These are phyloP conservation scores for Stylosanthes scabra DNA, from an alignment of 331 rosid genomes.

Conservation along the genomic window DNA sequence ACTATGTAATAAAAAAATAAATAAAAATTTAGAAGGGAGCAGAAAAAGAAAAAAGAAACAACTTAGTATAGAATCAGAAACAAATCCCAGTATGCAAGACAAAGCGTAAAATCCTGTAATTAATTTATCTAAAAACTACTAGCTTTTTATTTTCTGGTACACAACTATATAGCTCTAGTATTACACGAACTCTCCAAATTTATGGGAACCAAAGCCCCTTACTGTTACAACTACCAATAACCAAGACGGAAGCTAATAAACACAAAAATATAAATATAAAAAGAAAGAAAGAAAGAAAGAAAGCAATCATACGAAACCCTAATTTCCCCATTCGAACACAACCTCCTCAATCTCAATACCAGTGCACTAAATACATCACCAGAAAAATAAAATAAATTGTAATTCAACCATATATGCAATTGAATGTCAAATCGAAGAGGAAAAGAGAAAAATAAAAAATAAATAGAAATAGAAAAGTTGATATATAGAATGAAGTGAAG, in stretches of 20 bases:
- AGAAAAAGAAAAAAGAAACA: not conserved
- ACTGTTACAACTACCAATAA: slow-evolving; percentile 21
- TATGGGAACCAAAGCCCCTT: slow-evolving; percentile 16
- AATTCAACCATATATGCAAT: not conserved
- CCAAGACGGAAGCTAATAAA: no score
- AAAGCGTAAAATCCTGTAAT: slow-evolving; percentile 8
- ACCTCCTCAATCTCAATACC: slow-evolving; percentile 10
- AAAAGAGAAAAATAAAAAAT: no score
- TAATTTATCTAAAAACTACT: not conserved
- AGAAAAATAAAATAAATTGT: not conserved
- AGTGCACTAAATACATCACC: not conserved
- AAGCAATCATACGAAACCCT: slow-evolving; percentile 17
- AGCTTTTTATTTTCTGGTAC: no score
- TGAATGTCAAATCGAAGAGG: not conserved
- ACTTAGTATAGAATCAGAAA: not conserved
- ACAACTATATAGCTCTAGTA: not conserved
- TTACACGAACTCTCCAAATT: slow-evolving; percentile 6
- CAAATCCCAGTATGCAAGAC: slow-evolving; percentile 3
- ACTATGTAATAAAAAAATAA: slow-evolving; percentile 41
- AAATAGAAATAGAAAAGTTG: not conserved
- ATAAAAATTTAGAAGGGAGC: no score
- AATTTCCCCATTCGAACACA: not conserved
- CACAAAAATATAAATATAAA: no score
- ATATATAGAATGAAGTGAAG: not conserved
- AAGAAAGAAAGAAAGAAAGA: no score